phyloP scores from a whole-genome alignment of 495 filamentous ascomycete species.

The Penicillium pancosmium region DNA sequence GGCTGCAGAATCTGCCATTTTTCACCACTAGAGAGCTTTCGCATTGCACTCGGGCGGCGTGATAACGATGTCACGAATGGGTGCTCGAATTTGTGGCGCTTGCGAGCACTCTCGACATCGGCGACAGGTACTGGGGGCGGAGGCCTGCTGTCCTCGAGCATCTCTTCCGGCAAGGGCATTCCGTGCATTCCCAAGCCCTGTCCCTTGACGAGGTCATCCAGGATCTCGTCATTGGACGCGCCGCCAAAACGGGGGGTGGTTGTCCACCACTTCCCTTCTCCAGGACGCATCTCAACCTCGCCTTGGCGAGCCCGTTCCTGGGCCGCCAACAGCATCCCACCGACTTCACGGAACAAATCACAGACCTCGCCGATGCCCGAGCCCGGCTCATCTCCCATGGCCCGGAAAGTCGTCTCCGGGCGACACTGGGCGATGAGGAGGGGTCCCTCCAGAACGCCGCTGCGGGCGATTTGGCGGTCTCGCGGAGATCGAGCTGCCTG shows the following conservation, averaged over 20 bases:
- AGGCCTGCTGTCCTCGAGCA: conserved; percentile 30
- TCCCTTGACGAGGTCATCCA: conserved; percentile 47
- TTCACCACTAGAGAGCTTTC: conserved; percentile 40
- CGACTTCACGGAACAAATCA: conserved; percentile 73
- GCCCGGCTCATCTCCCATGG: conserved; percentile 38
- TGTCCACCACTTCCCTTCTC: conserved; percentile 83
- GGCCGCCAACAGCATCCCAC: conserved; percentile 73
- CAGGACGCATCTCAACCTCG: conserved; percentile 62
- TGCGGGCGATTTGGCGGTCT: conserved; percentile 68
- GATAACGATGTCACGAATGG: conserved; percentile 35
- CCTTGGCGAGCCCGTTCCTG: conserved; percentile 82
- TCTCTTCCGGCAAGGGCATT: conserved; percentile 29
- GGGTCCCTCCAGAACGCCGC: conserved; percentile 77
- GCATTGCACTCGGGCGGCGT: conserved; percentile 34
- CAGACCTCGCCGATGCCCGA: conserved; percentile 58
- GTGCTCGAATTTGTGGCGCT: conserved; percentile 46
- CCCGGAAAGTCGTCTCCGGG: conserved; percentile 57
- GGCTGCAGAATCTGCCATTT: conserved; percentile 60
- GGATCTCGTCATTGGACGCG: conserved; percentile 64
- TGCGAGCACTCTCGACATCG: conserved; percentile 34
- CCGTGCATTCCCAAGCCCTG: conserved; percentile 18
- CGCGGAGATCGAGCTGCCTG: conserved; percentile 68
- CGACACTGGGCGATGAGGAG: conserved; percentile 60
- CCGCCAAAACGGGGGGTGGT: conserved; percentile 75
- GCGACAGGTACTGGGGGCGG: conserved; percentile 12